Evolutionary conservation across 208 protist species (phyloP), one percentile per base, ranked within the genome.

Genomic region (Leishmania tarentolae): DNA sequence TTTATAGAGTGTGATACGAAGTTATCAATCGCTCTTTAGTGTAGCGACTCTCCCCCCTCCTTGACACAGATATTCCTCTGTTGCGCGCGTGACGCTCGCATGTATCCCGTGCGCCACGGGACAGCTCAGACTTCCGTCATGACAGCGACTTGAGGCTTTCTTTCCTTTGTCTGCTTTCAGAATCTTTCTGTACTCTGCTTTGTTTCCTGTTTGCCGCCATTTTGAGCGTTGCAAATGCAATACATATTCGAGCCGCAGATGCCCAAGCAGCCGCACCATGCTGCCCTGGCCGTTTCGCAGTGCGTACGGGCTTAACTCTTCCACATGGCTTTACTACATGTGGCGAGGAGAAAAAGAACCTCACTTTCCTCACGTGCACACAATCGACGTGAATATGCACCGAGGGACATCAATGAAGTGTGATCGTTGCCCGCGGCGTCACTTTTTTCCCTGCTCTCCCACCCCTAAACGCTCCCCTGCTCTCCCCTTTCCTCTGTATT

Each of bases 31-130:
- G 69, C 37, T 42, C 19, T 75, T 40, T 9, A 44, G 47, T 28
- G 57, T 66, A 17, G 37, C 71, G 9, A 2, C 66, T 74, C 72
- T 28, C 65, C 46, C 68, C 76, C 31, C 77, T 80, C 69, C 24
- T 72, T 11, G 9, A 50, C 68, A 35, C 42, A 50, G 42, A 28
- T 2, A 2, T 31, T 6, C 35, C 68, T 50, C 28, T 50, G 8
- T 21, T 31, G 19, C 13, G 42, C 28, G n/a, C 7, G 7, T 52
- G 3, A 13, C 2, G 40, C 52, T 8, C 4, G 1, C 42, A 5
- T n/a, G 0, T 31, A 0, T 19, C 47, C 2, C 3, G 7, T 5
- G 28, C 0, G n/a, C 4, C 11, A 42, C 68, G 21, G 21, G 5
- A 1, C 3, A 11, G 35, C 42, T 1, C 37, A 7, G 42, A 31